A percentile compares a stretch with the other conserved stretches of the same genome.
Conservation (phyloP, 768 basidiomycete genomes). For the Tylopilus rubrobrunneus region DNA sequence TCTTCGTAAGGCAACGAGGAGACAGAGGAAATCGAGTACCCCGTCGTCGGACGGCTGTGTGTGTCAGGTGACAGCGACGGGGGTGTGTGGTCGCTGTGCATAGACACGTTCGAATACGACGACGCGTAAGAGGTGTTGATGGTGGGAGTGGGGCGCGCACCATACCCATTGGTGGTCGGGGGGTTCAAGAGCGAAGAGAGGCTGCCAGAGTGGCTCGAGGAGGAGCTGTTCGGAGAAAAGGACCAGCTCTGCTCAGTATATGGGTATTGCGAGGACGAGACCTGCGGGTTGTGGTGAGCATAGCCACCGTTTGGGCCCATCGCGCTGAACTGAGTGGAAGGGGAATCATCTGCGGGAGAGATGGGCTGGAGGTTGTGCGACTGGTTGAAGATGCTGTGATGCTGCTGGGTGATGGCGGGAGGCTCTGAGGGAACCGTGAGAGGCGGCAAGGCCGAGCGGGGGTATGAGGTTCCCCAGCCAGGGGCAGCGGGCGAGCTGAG, state of each 20-base stretch:
- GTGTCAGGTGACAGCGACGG: slow-evolving; percentile 72
- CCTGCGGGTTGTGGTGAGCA: slow-evolving; percentile 30
- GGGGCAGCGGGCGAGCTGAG: slow-evolving; percentile 54
- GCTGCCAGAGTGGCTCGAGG: slow-evolving; percentile 66
- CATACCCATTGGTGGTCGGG: slow-evolving; percentile 38
- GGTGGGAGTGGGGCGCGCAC: slow-evolving; percentile 58
- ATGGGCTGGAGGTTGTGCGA: slow-evolving; percentile 60
- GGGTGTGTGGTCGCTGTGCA: slow-evolving; percentile 65
- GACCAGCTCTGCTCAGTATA: slow-evolving; percentile 63
- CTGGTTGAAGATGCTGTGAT: slow-evolving; percentile 54
- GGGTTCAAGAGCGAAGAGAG: slow-evolving; percentile 79
- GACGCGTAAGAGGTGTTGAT: slow-evolving; percentile 67
- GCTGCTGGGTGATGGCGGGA: slow-evolving; percentile 53
- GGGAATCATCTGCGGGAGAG: slow-evolving; percentile 67
- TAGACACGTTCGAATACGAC: slow-evolving; percentile 66
- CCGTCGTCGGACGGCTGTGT: slow-evolving; percentile 72
- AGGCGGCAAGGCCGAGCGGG: slow-evolving; percentile 69
- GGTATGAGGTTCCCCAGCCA: slow-evolving; percentile 58
- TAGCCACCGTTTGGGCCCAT: slow-evolving; percentile 34
- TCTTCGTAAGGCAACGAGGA: slow-evolving; percentile 74
- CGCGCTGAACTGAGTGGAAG: slow-evolving; percentile 43
- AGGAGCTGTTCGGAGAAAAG: slow-evolving; percentile 44
- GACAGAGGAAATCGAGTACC: slow-evolving; percentile 82
- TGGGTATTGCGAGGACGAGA: slow-evolving; percentile 55
- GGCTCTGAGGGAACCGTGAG: slow-evolving; percentile 80